Evolutionary conservation across 2,329 filamentous ascomycete species (phyloP), one percentile per base, ranked within the genome.

Genomic region (Alternaria sp.): DNA sequence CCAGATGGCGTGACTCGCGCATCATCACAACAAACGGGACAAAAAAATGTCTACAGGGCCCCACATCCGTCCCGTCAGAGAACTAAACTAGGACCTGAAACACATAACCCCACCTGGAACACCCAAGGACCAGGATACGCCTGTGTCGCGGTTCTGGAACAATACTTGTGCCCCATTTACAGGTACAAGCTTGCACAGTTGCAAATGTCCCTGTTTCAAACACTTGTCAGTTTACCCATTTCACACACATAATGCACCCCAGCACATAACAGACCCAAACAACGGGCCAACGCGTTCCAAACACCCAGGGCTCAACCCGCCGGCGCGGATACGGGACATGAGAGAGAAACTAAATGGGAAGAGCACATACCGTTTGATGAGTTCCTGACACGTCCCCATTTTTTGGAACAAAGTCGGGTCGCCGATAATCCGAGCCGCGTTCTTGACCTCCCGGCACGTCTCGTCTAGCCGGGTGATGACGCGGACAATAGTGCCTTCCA

Each of bases 391-490:
- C 65, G 89, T 89, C 81, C 97, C 90, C 94, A 99, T 99, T 86
- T 99, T 99, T 68, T 90, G 88, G 79, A 97, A 97, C 68, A 99
- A 82, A 57, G 90, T 90, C 4, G 95, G 95, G 77, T 99, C 95
- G 25, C 95, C 95, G 69, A 99, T 94, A 67, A 99, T 92, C 68
- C 95, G 87, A 28, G 95, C 95, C 38, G 95, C 94, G 77, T 97
- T 98, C 85, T 97, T 97, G 57, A 98, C 95, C 80, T 99, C 95
- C 49, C 95, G 86, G 76, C 95, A 99, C 9, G 93, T 97, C 85
- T 99, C 95, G 74, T 99, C 95, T 59, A 99, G 83, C 27, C 95
- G 84, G 43, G 93, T 97, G 70, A 99, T 98, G 2, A 95, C 94
- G 54, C 95, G 85, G 49, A 99, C 95, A 81, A 99, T 98, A 0